These are phyloP conservation scores for Corchorus capsularis DNA, from an alignment of 345 rosid species.

Conservation along the genomic window DNA sequence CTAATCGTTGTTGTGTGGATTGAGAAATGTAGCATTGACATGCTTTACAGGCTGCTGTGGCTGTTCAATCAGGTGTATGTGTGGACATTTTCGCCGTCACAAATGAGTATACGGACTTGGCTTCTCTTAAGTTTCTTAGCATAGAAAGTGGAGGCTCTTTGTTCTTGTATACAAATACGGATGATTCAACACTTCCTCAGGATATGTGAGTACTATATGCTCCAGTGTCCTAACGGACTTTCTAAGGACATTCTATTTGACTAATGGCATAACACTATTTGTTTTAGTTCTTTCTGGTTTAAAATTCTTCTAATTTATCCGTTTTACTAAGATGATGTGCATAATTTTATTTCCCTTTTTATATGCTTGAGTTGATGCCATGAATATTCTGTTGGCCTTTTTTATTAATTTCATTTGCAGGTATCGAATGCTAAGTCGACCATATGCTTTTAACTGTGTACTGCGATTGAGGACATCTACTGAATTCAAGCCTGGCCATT, in stretches of 20 bases:
- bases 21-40: slow-evolving; percentile 37
- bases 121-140: slow-evolving; percentile 94
- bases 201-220: slow-evolving; percentile 75
- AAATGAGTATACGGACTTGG: slow-evolving; percentile 97
- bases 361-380: slow-evolving; percentile 14
- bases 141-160: slow-evolving; percentile 98
- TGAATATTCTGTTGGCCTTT: slow-evolving; percentile 12
- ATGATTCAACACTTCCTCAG: slow-evolving; percentile 98
- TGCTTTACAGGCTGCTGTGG: slow-evolving; percentile 83
- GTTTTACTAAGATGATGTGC: not conserved
- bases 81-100: slow-evolving; percentile 95
- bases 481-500: slow-evolving; percentile 86
- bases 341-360: not conserved
- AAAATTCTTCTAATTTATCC: not conserved
- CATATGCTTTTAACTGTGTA: slow-evolving; percentile 91
- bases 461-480: slow-evolving; percentile 91
- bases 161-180: slow-evolving; percentile 82
- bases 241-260: not conserved
- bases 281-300: not conserved
- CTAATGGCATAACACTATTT: not conserved
- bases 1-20: slow-evolving; percentile 13
- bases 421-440: slow-evolving; percentile 92
- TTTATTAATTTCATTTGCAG: slow-evolving; percentile 37
- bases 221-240: slow-evolving; percentile 3
- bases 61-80: slow-evolving; percentile 98